A percentile compares a stretch with the other conserved stretches of the same genome.
Conservation (phyloP, 2,329 filamentous ascomycete species). For the Akanthomyces muscarius region DNA sequence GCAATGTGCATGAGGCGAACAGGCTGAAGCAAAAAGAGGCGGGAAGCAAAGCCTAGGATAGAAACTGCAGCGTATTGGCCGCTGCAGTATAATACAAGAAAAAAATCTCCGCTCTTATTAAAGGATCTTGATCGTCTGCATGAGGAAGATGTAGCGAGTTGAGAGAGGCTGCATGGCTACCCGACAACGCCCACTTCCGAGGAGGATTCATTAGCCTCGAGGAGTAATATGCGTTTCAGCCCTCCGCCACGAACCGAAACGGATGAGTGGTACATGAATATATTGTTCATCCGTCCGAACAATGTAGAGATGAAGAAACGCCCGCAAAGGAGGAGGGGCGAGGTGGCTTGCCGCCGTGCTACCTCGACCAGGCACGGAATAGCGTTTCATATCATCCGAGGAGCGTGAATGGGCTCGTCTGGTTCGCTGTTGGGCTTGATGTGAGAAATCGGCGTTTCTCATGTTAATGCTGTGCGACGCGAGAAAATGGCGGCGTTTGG, state of each 20-base stretch:
- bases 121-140: not conserved
- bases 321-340: too few species aligned
- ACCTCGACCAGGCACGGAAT: not conserved
- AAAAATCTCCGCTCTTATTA: conserved; percentile 10
- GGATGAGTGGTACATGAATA: not conserved
- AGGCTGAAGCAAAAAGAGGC: not conserved
- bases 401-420: not conserved
- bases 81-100: not conserved
- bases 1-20: not conserved
- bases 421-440: not conserved
- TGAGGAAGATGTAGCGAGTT: not conserved
- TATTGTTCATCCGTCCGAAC: not conserved
- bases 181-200: not conserved
- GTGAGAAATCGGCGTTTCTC: not conserved
- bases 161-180: not conserved
- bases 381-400: not conserved
- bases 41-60: not conserved
- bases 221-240: not conserved
- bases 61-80: not conserved
- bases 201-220: not conserved
- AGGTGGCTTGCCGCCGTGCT: not conserved
- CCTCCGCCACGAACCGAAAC: not conserved
- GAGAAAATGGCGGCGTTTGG: not conserved
- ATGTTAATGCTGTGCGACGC: not conserved
- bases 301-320: too few species aligned